These are phyloP conservation scores for Astrothelium subdiscretum DNA, from an alignment of 495 filamentous ascomycete species.

Conservation along the genomic window DNA sequence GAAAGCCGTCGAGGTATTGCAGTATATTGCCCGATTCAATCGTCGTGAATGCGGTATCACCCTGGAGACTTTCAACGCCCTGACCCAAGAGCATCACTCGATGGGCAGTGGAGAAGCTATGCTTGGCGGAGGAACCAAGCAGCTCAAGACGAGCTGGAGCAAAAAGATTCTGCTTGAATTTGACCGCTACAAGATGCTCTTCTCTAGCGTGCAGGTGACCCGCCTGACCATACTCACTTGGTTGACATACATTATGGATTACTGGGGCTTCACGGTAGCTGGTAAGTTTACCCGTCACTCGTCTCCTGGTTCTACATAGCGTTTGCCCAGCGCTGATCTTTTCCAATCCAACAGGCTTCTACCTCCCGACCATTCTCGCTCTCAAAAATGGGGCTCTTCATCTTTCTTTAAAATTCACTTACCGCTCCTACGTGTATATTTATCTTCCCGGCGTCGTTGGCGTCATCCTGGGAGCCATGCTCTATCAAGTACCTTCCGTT, in stretches of 20 bases:
- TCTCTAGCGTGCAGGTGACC: conserved; percentile 24
- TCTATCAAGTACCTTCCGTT: conserved; percentile 30
- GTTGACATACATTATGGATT: conserved; percentile 34
- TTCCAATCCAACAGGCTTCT: conserved; percentile 22
- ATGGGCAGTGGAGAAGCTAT: conserved; percentile 7
- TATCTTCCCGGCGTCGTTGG: conserved; percentile 35
- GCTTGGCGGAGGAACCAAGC: conserved; percentile 20
- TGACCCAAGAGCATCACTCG: conserved; percentile 21
- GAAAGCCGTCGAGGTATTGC: conserved; percentile 32
- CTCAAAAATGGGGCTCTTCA: conserved; percentile 28
- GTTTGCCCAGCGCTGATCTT: neutral
- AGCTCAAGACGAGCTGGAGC: conserved; percentile 15
- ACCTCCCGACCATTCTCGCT: conserved; percentile 32
- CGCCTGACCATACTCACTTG: conserved; percentile 33
- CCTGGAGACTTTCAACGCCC: conserved; percentile 24
- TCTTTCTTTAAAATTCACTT: conserved; percentile 27
- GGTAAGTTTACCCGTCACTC: conserved; percentile 14
- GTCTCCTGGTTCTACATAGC: neutral
- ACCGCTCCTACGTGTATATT: conserved; percentile 35
- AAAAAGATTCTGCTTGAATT: conserved; percentile 28
- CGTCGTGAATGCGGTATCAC: conserved; percentile 24
- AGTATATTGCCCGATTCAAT: conserved; percentile 33
- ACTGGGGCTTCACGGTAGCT: conserved; percentile 35
- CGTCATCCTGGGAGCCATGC: conserved; percentile 30
- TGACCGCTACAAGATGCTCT: conserved; percentile 29